phyloP scores from a whole-genome alignment of 2,329 filamentous ascomycete species.

The Aspergillus pseudoviridinutans region DNA sequence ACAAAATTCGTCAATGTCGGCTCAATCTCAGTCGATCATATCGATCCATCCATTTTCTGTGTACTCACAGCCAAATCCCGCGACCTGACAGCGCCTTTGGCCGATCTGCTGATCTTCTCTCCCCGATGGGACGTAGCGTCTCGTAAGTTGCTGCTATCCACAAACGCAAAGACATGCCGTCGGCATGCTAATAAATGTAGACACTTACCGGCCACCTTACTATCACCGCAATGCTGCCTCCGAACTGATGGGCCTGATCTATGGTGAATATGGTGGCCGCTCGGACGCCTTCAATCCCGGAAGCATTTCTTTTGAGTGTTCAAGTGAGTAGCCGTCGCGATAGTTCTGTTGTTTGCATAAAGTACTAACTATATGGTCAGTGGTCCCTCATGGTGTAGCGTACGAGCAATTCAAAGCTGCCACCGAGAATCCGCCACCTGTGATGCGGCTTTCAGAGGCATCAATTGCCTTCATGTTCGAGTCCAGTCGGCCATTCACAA shows the following conservation, averaged over 20 bases:
- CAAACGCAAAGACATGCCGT: not conserved
- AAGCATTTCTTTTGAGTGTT: slow-evolving; percentile 34
- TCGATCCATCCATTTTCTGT: slow-evolving; percentile 40
- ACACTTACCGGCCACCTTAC: slow-evolving; percentile 41
- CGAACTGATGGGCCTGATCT: slow-evolving; percentile 38
- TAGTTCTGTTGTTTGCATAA: not conserved
- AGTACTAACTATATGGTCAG: slow-evolving; percentile 12
- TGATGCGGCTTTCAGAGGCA: slow-evolving; percentile 28
- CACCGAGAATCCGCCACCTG: slow-evolving; percentile 22
- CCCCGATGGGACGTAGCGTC: slow-evolving; percentile 39
- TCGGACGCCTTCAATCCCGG: slow-evolving; percentile 33
- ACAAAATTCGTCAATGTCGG: slow-evolving; percentile 40
- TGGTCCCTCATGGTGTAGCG: slow-evolving; percentile 35
- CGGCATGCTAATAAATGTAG: slow-evolving; percentile 1
- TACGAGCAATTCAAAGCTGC: slow-evolving; percentile 34
- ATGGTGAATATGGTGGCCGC: slow-evolving; percentile 32
- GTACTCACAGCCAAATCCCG: slow-evolving; percentile 40
- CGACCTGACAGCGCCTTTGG: slow-evolving; percentile 29
- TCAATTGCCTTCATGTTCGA: slow-evolving; percentile 37
- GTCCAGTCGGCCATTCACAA: slow-evolving; percentile 32
- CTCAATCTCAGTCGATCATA: slow-evolving; percentile 38
- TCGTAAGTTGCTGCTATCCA: slow-evolving; percentile 16
- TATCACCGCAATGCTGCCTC: slow-evolving; percentile 41
- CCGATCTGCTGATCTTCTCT: slow-evolving; percentile 40
- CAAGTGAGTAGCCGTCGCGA: slow-evolving; percentile 20